These are phyloP conservation scores for Aspergillus sojae DNA, from an alignment of 2,329 filamentous ascomycete genomes.

Conservation along the genomic window DNA sequence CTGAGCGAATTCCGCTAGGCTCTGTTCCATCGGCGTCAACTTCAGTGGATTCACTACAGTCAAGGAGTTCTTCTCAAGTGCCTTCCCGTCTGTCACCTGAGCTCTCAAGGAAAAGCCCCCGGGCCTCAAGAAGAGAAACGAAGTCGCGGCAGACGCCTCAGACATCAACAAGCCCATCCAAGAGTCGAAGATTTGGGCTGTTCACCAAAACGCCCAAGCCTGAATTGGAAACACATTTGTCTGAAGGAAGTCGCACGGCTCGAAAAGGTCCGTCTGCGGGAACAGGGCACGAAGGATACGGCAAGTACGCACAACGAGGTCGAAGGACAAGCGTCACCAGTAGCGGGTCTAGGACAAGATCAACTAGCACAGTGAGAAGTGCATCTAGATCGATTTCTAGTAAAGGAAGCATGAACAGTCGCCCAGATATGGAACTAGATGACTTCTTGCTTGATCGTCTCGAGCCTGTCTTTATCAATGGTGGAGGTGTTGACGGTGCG, in stretches of 20 bases:
- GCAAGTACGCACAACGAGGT: conserved; percentile 50
- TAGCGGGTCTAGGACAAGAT: conserved; percentile 43
- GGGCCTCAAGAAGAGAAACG: conserved; percentile 40
- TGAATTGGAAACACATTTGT: conserved; percentile 49
- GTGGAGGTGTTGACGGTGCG: conserved; percentile 43
- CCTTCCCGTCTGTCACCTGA: conserved; percentile 38
- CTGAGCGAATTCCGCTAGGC: conserved; percentile 31
- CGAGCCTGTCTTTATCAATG: conserved; percentile 53
- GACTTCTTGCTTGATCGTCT: conserved; percentile 52
- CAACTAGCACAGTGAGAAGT: conserved; percentile 44
- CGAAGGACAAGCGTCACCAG: conserved; percentile 47
- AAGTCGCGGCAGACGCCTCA: conserved; percentile 24
- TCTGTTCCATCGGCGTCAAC: conserved; percentile 37
- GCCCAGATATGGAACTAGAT: conserved; percentile 48
- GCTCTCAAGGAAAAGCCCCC: conserved; percentile 32
- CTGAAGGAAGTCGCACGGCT: conserved; percentile 55
- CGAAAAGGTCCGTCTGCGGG: conserved; percentile 84
- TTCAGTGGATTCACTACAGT: conserved; percentile 43
- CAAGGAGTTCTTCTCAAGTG: conserved; percentile 34
- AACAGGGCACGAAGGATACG: conserved; percentile 80
- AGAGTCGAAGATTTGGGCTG: conserved; percentile 71
- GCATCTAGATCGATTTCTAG: conserved; percentile 37
- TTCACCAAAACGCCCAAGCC: conserved; percentile 75
- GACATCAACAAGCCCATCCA: conserved; percentile 31
- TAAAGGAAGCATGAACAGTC: conserved; percentile 46